Base-by-base conservation (phyloP, 2,329 filamentous ascomycete genomes). In the Beauveria bassiana region DNA sequence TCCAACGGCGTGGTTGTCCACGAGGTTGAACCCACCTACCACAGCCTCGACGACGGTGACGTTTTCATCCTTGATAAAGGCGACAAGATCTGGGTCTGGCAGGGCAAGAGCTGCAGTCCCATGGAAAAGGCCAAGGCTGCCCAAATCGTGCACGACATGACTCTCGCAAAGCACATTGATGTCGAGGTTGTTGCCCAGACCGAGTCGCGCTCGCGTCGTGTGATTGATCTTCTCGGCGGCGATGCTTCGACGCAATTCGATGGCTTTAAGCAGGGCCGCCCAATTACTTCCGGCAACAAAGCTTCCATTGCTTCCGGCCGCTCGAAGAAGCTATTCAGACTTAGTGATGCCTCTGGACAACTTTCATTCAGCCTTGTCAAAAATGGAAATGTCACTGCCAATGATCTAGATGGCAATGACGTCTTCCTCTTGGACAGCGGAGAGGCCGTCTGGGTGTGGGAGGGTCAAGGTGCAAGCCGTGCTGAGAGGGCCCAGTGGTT, bases 81-180 rank as follows among this genome's bases (percentile, higher is more conserved):
- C 26, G 76, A 82, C 55, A 87, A 88, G 74, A 86, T 89, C 65
- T 88, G 83, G 79, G 83, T 88, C 4, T 89, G 86, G 86, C 86
- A 89, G 73, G 86, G 86, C 56, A 79, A 78, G 67, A 78, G 78
- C 47, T 86, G 84, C 69, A 85, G 81, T 52, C 86, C 86, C 0
- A 87, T 88, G 83, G 86, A 89, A 68, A 88, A 87, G 74, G 81
- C 82, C 50, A 87, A 86, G 73, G 84, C 85, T 0, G 86, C 86
- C 0, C 84, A 87, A 69, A 84, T 88, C 2, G 86, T 88, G 5
- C 81, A 87, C 67, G 83, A 86, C 63, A 78, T 86, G 79, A 87
- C 81, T 0, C 72, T 83, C 8, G 84, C 84, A 14, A 88, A 88
- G 68, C 81, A 86, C 65, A 69, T 83, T 50, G 83, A 88, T 59